Evolutionary conservation across 768 basidiomycete species (phyloP).

Genomic region (Goffeauzyma gilvescens): DNA sequence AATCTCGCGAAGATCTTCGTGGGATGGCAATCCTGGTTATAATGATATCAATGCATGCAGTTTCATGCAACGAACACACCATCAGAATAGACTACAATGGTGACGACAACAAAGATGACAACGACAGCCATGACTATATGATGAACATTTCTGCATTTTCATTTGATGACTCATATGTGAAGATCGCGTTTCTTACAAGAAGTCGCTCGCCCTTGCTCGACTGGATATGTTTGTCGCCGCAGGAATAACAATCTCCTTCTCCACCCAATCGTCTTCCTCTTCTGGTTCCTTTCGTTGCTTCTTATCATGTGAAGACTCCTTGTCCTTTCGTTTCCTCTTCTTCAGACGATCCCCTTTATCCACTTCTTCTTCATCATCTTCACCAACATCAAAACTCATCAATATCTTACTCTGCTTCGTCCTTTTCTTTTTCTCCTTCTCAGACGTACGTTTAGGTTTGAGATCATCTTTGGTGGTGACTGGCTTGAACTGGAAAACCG

Average conservation of each 20-base stretch:
- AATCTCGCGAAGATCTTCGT: slow-evolving; percentile 61
- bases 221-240: slow-evolving; percentile 7
- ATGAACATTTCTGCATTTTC: too few species aligned
- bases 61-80: too few species aligned
- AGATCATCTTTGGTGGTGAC: too few species aligned
- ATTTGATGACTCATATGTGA: too few species aligned
- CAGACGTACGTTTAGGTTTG: too few species aligned
- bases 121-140: too few species aligned
- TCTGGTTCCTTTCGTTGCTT: slow-evolving; percentile 36
- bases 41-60: too few species aligned
- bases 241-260: slow-evolving; percentile 15
- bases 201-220: slow-evolving; percentile 1
- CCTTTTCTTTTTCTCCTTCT: slow-evolving; percentile 35
- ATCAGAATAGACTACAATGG: too few species aligned
- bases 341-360: slow-evolving; percentile 5
- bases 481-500: slow-evolving; percentile 45
- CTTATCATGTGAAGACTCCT: slow-evolving; percentile 16
- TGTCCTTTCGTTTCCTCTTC: slow-evolving; percentile 21
- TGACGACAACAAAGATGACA: too few species aligned
- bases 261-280: slow-evolving; percentile 23
- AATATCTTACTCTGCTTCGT: slow-evolving; percentile 41
- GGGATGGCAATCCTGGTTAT: too few species aligned
- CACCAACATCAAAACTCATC: slow-evolving; percentile 51
- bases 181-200: too few species aligned
- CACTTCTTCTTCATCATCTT: slow-evolving; percentile 36